Conservation (phyloP, 2,329 filamentous ascomycete species). For the Dothiorella sarmentorum region DNA sequence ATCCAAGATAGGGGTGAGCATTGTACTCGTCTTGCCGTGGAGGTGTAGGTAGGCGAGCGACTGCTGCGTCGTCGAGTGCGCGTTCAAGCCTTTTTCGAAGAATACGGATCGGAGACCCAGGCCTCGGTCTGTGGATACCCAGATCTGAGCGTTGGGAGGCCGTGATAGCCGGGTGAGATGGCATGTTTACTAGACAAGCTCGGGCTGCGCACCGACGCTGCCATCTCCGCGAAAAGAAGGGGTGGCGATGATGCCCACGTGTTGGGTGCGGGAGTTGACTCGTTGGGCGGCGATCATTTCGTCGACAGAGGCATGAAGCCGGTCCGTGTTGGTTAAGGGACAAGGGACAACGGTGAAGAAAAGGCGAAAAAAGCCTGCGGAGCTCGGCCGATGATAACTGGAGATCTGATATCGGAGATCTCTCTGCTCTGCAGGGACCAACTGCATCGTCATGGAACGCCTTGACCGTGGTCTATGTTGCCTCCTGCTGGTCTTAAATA, state of each 20-base stretch:
- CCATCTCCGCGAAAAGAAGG: too few species aligned
- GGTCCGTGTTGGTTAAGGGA: neutral
- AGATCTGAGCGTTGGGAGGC: neutral
- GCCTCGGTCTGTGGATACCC: neutral
- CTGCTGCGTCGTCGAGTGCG: too few species aligned
- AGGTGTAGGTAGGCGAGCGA: too few species aligned
- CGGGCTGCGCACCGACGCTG: too few species aligned
- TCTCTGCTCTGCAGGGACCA: neutral
- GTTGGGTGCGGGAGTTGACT: neutral
- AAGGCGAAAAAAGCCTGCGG: neutral
- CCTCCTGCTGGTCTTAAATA: neutral
- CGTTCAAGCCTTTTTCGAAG: too few species aligned
- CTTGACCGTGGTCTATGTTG: neutral
- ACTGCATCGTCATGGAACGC: neutral
- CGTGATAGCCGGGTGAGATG: neutral
- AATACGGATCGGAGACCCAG: neutral
- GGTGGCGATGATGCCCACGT: too few species aligned
- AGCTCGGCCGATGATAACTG: neutral
- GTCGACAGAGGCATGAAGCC: neutral
- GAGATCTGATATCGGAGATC: conserved; percentile 8
- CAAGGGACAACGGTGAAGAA: neutral
- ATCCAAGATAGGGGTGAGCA: too few species aligned
- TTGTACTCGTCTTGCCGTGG: neutral
- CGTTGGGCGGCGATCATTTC: neutral
- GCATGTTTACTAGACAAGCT: too few species aligned